phyloP scores from a whole-genome alignment of 768 basidiomycete species.

The Trametes sanguinea region DNA sequence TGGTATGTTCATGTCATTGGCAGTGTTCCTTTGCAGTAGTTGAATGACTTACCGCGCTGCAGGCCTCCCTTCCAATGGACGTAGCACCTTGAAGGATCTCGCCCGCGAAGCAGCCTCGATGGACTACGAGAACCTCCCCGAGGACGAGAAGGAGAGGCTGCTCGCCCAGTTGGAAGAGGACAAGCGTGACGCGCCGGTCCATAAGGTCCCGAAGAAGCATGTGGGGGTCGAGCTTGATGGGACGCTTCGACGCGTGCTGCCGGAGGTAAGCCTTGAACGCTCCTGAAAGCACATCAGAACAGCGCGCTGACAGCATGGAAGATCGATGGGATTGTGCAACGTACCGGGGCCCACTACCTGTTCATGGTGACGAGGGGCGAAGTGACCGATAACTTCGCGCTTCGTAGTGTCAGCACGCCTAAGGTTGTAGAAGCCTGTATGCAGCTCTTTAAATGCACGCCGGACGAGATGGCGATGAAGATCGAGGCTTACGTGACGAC shows the following conservation, averaged over 20 bases:
- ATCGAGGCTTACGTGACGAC: not conserved
- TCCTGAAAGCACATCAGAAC: too few species aligned
- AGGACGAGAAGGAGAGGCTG: not conserved
- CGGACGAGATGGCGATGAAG: conserved; percentile 2
- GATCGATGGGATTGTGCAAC: not conserved
- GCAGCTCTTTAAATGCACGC: not conserved
- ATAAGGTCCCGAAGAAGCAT: not conserved
- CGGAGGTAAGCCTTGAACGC: not conserved
- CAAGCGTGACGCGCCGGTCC: not conserved
- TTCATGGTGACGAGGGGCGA: not conserved
- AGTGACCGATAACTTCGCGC: not conserved
- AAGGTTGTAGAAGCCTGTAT: conserved; percentile 1
- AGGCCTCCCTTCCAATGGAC: not conserved
- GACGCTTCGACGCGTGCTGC: not conserved
- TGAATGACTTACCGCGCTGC: not conserved
- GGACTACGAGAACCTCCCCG: not conserved
- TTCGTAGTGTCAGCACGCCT: not conserved
- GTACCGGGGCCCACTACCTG: conserved; percentile 1
- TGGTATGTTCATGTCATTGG: not conserved
- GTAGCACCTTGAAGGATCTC: not conserved
- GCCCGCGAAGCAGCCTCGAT: not conserved
- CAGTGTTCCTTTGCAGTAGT: not conserved
- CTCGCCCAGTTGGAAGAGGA: not conserved
- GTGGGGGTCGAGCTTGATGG: not conserved
- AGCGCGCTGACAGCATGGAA: not conserved